phyloP scores from a whole-genome alignment of 2,329 filamentous ascomycete genomes.

The Neodidymelliopsis sp. region DNA sequence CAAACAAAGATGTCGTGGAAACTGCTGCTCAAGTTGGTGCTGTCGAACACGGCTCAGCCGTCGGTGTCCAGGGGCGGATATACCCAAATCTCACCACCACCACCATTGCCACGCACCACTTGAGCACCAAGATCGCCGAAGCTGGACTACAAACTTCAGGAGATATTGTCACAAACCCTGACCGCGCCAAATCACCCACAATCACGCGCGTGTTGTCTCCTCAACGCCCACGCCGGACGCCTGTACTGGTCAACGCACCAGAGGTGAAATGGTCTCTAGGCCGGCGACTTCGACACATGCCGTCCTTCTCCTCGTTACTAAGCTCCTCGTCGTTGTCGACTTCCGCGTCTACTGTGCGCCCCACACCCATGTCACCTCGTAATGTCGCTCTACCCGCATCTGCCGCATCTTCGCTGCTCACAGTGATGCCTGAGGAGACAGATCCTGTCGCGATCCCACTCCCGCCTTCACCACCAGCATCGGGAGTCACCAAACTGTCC shows the following conservation, averaged over 20 bases:
- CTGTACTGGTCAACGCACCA: slow-evolving; percentile 13
- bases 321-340: neutral
- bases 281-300: neutral
- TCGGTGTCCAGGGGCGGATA: too few species aligned
- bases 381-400: neutral
- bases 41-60: neutral
- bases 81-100: too few species aligned
- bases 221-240: slow-evolving; percentile 8
- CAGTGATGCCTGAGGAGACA: neutral
- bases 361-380: neutral
- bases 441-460: neutral
- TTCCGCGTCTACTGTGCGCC: neutral
- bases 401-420: neutral
- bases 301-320: slow-evolving; percentile 1
- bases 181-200: slow-evolving; percentile 2
- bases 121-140: too few species aligned
- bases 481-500: too few species aligned
- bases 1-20: neutral
- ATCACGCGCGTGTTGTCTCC: slow-evolving; percentile 8
- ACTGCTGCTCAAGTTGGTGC: neutral
- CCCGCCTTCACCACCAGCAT: neutral
- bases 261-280: slow-evolving; percentile 5
- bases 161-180: slow-evolving; percentile 11
- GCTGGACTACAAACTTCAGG: too few species aligned
- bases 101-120: too few species aligned